phyloP scores from a whole-genome alignment of 306 rosid species.

The Delonix regia region DNA sequence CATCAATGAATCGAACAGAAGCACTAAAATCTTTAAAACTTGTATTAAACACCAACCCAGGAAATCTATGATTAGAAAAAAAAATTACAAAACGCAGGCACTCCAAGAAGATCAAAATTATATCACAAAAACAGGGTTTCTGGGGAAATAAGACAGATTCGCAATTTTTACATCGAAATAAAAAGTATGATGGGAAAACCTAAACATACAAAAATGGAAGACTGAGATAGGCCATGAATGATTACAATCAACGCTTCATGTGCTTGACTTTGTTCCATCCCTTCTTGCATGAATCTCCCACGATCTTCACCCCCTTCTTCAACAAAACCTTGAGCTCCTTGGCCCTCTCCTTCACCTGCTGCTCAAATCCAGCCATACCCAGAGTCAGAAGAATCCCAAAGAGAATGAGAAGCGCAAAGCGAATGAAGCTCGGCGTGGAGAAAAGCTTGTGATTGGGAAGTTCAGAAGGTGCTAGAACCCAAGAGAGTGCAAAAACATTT shows the following conservation, averaged over 20 bases:
- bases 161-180: conserved; percentile 31
- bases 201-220: neutral
- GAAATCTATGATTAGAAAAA: neutral
- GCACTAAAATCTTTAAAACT: neutral
- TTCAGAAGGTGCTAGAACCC: neutral
- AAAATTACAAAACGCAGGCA: neutral
- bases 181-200: neutral
- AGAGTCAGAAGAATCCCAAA: neutral
- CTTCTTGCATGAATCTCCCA: conserved; percentile 66
- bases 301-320: conserved; percentile 56
- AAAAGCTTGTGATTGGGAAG: neutral
- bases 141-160: neutral
- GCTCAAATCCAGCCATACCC: conserved; percentile 58
- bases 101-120: neutral
- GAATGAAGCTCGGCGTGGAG: no score
- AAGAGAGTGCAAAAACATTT: neutral
- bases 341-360: conserved; percentile 61
- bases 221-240: neutral
- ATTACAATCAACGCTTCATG: conserved; percentile 38
- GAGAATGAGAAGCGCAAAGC: no score
- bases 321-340: conserved; percentile 47
- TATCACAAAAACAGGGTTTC: neutral
- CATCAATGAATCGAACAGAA: neutral
- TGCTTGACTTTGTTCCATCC: conserved; percentile 66
- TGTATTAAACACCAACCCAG: neutral